These are phyloP conservation scores for Aspergillus ochraceus DNA, from an alignment of 2,329 filamentous ascomycete species.

Conservation along the genomic window DNA sequence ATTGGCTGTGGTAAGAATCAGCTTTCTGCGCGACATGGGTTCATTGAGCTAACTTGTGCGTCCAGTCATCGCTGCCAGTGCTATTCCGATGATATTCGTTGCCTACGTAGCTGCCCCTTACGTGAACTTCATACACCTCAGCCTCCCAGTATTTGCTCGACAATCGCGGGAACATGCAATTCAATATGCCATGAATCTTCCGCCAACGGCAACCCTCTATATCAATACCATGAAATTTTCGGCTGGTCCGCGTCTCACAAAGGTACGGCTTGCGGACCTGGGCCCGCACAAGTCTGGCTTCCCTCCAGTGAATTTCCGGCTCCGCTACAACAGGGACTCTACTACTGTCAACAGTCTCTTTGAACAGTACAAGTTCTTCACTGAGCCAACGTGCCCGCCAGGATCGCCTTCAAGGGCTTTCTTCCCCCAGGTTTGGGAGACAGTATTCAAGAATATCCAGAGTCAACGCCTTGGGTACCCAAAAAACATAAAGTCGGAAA, in stretches of 20 bases:
- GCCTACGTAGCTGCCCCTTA: slow-evolving; percentile 67
- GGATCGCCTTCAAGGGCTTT: slow-evolving; percentile 39
- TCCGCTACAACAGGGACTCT: slow-evolving; percentile 29
- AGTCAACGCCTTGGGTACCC: slow-evolving; percentile 11
- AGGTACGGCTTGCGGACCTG: slow-evolving; percentile 45
- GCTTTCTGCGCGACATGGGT: background rate
- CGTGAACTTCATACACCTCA: slow-evolving; percentile 70
- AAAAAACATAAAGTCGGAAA: slow-evolving; percentile 10
- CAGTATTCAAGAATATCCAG: slow-evolving; percentile 43
- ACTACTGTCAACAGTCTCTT: slow-evolving; percentile 16
- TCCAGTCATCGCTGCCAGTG: slow-evolving; percentile 59
- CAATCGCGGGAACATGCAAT: slow-evolving; percentile 53
- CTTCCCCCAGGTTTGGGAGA: slow-evolving; percentile 46
- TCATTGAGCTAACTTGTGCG: slow-evolving; percentile 2
- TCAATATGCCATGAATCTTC: slow-evolving; percentile 46
- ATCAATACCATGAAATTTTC: slow-evolving; percentile 49
- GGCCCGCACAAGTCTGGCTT: slow-evolving; percentile 33
- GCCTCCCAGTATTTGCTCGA: slow-evolving; percentile 66
- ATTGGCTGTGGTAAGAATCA: slow-evolving; percentile 40
- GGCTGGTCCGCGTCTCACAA: slow-evolving; percentile 42
- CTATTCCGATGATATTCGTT: slow-evolving; percentile 66
- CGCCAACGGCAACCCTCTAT: slow-evolving; percentile 43
- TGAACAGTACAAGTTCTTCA: slow-evolving; percentile 41
- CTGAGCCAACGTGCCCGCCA: slow-evolving; percentile 37
- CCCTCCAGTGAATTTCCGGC: slow-evolving; percentile 45